A percentile compares a stretch with the other conserved stretches of the same genome.
Conservation (phyloP, 169 alveolate species). For the Haemoproteus tartakovskyi region DNA sequence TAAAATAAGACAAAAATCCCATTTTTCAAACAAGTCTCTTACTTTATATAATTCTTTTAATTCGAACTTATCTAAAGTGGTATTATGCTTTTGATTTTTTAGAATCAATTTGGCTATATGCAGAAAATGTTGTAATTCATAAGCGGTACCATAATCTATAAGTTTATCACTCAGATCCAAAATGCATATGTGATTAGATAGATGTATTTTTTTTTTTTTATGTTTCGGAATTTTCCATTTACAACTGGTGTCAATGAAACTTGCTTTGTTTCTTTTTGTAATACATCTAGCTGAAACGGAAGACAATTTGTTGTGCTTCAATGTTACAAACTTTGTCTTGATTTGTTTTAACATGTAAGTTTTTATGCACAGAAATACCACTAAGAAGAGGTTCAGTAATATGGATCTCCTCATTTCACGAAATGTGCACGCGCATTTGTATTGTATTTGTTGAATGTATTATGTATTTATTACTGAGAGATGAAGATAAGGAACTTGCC, state of each 20-base stretch:
- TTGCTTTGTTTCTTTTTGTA: not conserved
- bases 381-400: too few species aligned
- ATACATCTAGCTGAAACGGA: too few species aligned
- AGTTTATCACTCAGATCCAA: slow-evolving; percentile 44
- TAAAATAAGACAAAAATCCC: slow-evolving; percentile 68
- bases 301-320: too few species aligned
- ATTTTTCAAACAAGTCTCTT: slow-evolving; percentile 26
- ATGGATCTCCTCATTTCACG: too few species aligned
- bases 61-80: not conserved
- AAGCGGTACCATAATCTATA: slow-evolving; percentile 33
- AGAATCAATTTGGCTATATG: slow-evolving; percentile 50
- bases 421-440: too few species aligned
- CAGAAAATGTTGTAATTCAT: slow-evolving; percentile 26
- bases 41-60: slow-evolving; percentile 19
- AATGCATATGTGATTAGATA: slow-evolving; percentile 25
- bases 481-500: too few species aligned
- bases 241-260: not conserved
- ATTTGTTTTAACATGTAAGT: too few species aligned
- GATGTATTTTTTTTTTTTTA: not conserved
- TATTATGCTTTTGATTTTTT: slow-evolving; percentile 1
- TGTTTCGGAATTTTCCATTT: not conserved
- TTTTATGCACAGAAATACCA: too few species aligned
- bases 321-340: too few species aligned
- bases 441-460: too few species aligned
- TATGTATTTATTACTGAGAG: too few species aligned